Evolutionary conservation across 345 rosid genomes (phyloP), one percentile per base, ranked within the genome.

Genomic region (Camelina neglecta): DNA sequence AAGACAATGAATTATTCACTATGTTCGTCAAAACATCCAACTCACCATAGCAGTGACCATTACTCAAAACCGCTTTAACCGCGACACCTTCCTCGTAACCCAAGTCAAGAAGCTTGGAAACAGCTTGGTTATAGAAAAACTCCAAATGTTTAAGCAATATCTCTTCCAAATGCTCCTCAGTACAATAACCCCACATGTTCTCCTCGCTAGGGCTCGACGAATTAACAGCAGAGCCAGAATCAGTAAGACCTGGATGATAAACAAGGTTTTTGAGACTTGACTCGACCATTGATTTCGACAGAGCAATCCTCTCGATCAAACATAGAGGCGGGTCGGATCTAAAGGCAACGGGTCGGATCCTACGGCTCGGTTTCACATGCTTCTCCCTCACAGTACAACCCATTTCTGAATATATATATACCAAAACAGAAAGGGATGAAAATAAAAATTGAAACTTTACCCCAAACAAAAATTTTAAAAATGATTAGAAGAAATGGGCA

Each of bases 1-100:
- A 88, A 45, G 89, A 87, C 74, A 91, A 76, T 0, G 97, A 82
- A 60, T 90, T 89, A 65, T 91, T 85, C 81, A 90, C 61, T 11
- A 93, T 88, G 67, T 91, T 93, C 20, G 86, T 86, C 69, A 90
- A 72, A 21, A 88, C 93, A 81, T 90, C 98, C 80, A 75, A 84
- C 26, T 85, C 97, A 45, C 98, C 98, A 69, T 88, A 91, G 55
- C 96, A 91, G 76, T 89, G 86, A 23, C 97, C 96, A 63, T 86
- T 89, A 31, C 86, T 81, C 86, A 93, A 73, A 10, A 93, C 78
- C 8, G 97, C 96, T 75, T 83, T 87, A n/a, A 90, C 69, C 2
- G 96, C 93, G n/a, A 81, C 83, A 79, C 81, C 83, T 70, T 90
- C 91, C 26, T 84, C 90, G 33, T 90, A 89, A 18, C 97, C 98